Percentiles rank a stretch among this genome's conserved stretches.
phyloP scores from a whole-genome alignment of 179 eudicot species.

The Heliamphora pulchella region DNA sequence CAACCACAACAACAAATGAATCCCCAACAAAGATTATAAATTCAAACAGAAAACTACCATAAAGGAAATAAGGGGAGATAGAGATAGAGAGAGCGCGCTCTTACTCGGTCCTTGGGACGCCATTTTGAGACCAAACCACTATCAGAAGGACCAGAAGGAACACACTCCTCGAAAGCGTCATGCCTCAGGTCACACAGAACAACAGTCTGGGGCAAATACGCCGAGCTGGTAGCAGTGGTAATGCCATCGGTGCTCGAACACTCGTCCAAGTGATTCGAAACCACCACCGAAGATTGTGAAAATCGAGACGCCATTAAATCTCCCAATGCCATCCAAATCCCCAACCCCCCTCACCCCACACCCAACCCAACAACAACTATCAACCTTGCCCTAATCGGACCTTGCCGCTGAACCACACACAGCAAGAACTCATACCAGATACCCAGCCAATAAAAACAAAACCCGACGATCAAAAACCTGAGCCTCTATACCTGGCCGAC shows the following conservation, averaged over 20 bases:
- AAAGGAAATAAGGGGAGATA: not conserved
- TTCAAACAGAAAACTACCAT: not conserved
- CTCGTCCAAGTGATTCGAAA: slow-evolving; percentile 46
- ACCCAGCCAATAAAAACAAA: slow-evolving; percentile 9
- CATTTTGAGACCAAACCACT: slow-evolving; percentile 88
- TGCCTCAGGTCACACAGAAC: slow-evolving; percentile 84
- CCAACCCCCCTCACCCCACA: slow-evolving; percentile 9
- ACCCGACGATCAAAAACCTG: slow-evolving; percentile 6
- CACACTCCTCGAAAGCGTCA: slow-evolving; percentile 62
- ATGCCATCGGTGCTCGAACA: slow-evolving; percentile 30
- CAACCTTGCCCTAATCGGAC: slow-evolving; percentile 35
- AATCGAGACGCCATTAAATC: slow-evolving; percentile 88
- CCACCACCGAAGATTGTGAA: slow-evolving; percentile 46
- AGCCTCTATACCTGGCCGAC: not conserved
- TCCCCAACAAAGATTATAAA: not conserved
- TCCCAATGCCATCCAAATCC: slow-evolving; percentile 90
- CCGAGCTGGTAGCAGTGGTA: slow-evolving; percentile 47
- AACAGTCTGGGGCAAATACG: slow-evolving; percentile 66
- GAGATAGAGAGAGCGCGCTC: slow-evolving; percentile 1
- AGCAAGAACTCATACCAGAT: slow-evolving; percentile 23
- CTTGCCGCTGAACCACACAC: slow-evolving; percentile 10
- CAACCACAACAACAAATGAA: not conserved
- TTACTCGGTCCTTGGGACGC: slow-evolving; percentile 88
- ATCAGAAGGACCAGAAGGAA: slow-evolving; percentile 74
- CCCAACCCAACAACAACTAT: not conserved